Conservation (phyloP, 176 grass and related monocot genomes). For the Microstegium vimineum region DNA sequence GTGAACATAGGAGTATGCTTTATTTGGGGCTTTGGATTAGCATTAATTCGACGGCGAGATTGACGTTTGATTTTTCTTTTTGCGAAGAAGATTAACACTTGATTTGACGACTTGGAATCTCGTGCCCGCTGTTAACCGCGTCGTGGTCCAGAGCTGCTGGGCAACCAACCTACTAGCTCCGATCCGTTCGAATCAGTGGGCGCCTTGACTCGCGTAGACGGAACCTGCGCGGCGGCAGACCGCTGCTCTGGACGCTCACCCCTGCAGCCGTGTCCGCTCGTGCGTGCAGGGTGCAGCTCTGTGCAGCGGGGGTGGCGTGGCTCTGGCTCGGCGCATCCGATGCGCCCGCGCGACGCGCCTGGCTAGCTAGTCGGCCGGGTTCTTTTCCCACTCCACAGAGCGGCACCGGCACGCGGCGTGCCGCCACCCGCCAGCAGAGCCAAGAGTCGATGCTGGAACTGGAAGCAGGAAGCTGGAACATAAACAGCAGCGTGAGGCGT, state of each 20-base stretch:
- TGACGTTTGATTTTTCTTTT: not conserved
- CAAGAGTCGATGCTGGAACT: not conserved
- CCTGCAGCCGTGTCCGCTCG: not conserved
- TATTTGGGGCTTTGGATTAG: not conserved
- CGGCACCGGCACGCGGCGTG: not conserved
- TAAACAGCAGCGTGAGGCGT: not conserved
- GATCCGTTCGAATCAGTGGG: not conserved
- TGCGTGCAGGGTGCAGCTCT: slow-evolving; percentile 6
- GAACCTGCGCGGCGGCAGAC: slow-evolving; percentile 4
- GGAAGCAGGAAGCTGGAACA: too few species aligned
- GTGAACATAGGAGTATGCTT: too few species aligned
- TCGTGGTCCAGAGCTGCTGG: not conserved
- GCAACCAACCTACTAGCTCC: not conserved
- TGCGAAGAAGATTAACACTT: not conserved
- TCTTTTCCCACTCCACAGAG: not conserved
- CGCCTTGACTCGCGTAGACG: slow-evolving; percentile 30
- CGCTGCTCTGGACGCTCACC: not conserved
- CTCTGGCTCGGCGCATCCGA: slow-evolving; percentile 21
- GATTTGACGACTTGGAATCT: not conserved
- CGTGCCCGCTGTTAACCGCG: not conserved
- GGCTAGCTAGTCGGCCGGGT: not conserved
- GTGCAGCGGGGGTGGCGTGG: too few species aligned
- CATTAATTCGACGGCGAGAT: not conserved
- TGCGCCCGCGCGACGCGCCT: not conserved
- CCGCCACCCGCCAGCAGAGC: too few species aligned